Percentiles rank a stretch among this genome's conserved stretches.
phyloP scores from a whole-genome alignment of 805 yeast genomes.

The Candida odintsovae region DNA sequence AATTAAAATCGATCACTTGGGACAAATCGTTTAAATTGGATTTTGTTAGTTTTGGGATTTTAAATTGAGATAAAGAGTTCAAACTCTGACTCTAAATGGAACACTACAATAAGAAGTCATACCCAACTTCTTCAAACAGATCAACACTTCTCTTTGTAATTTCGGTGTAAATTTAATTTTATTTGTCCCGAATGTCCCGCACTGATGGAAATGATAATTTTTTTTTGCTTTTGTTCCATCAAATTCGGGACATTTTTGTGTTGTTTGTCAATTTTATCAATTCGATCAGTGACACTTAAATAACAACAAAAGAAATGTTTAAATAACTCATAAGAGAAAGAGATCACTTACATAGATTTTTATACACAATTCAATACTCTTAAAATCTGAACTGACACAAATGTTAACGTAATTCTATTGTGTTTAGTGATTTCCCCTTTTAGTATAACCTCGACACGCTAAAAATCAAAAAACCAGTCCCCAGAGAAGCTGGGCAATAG shows the following conservation, averaged over 20 bases:
- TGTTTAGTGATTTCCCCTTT: too few species aligned
- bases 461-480: neutral
- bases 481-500: neutral
- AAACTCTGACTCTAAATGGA: too few species aligned
- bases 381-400: neutral
- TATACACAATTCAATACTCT: too few species aligned
- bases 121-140: too few species aligned
- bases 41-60: neutral
- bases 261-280: neutral
- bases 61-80: too few species aligned
- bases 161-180: neutral
- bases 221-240: neutral
- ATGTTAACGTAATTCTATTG: too few species aligned
- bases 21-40: constrained; percentile 1
- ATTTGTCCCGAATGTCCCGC: neutral
- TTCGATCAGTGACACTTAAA: neutral
- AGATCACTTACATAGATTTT: too few species aligned
- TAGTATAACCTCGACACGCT: neutral
- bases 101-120: too few species aligned
- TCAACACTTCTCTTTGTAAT: neutral
- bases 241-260: neutral
- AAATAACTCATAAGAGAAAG: too few species aligned
- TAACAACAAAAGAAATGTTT: neutral
- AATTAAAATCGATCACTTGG: constrained; percentile 5
- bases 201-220: constrained; percentile 9